These are phyloP conservation scores for Alternaria arborescens DNA, from an alignment of 2,329 filamentous ascomycete species.

Conservation along the genomic window DNA sequence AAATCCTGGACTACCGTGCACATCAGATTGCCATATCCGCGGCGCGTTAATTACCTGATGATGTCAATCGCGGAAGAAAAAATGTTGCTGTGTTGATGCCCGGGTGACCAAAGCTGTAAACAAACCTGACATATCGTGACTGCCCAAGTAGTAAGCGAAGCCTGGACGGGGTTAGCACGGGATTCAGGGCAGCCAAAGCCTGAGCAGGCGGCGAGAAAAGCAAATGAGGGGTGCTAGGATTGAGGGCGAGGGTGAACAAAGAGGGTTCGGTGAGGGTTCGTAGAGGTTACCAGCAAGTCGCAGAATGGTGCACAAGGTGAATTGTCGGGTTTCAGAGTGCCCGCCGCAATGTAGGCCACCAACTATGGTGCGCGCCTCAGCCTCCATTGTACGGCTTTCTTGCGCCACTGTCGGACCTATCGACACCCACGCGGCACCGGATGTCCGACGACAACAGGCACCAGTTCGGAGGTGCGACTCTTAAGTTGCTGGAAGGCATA, in stretches of 20 bases:
- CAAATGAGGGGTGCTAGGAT: constrained; percentile 7
- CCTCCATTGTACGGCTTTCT: neutral
- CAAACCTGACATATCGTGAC: constrained; percentile 4
- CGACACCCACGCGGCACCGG: constrained; percentile 2
- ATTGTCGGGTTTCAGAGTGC: neutral
- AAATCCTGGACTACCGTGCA: neutral
- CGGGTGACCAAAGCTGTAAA: constrained; percentile 14
- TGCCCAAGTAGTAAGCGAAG: neutral
- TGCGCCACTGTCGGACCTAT: neutral
- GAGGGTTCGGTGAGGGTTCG: neutral
- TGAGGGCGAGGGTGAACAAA: neutral
- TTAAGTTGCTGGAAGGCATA: neutral
- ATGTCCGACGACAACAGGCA: constrained; percentile 6
- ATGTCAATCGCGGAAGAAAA: constrained; percentile 12
- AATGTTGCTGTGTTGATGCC: constrained; percentile 12
- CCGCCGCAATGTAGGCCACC: neutral
- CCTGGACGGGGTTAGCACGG: constrained; percentile 1
- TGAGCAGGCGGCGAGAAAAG: constrained; percentile 9
- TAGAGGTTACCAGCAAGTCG: neutral
- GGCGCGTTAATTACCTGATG: neutral
- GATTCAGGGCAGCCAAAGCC: constrained; percentile 1
- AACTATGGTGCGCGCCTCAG: neutral
- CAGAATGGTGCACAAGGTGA: neutral
- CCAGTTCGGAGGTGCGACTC: constrained; percentile 9
- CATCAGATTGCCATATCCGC: neutral